phyloP scores from a whole-genome alignment of 176 grass and related monocot genomes.

The Hsuehochloa calcarea region DNA sequence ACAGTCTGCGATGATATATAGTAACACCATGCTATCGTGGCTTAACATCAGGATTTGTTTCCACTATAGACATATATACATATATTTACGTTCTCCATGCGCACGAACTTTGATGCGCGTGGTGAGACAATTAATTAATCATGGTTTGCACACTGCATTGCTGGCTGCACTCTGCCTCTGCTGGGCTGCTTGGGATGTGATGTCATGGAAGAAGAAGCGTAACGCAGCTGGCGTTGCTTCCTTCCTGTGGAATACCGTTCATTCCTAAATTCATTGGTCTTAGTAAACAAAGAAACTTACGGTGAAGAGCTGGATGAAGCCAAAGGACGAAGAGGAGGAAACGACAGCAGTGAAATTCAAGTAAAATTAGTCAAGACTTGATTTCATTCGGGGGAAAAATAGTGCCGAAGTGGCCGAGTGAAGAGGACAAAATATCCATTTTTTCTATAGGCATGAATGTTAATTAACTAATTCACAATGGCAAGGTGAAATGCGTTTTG shows the following conservation, averaged over 20 bases:
- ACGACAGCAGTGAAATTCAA: not conserved
- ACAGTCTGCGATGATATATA: too few relatives aligned
- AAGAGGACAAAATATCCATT: not conserved
- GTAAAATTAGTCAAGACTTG: too few relatives aligned
- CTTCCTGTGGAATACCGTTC: slow-evolving; percentile 11
- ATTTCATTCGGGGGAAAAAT: not conserved
- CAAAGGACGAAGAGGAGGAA: not conserved
- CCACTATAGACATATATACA: not conserved
- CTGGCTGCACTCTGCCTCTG: not conserved
- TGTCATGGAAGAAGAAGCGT: slow-evolving; percentile 34
- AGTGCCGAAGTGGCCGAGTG: not conserved
- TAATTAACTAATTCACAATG: not conserved
- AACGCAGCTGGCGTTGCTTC: slow-evolving; percentile 47
- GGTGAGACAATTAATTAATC: slow-evolving; percentile 24
- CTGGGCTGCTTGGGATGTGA: slow-evolving; percentile 11
- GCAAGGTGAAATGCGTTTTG: not conserved
- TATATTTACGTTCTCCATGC: not conserved
- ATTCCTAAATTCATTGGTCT: slow-evolving; percentile 5
- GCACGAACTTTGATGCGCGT: slow-evolving; percentile 28
- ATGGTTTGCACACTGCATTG: not conserved
- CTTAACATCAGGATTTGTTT: too few relatives aligned
- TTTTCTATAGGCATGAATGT: not conserved
- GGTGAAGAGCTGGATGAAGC: not conserved
- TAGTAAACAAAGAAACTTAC: slow-evolving; percentile 19
- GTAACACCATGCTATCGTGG: too few relatives aligned